Conservation (phyloP, 139 green algal genomes). For the Chlamydomonas sp. region DNA sequence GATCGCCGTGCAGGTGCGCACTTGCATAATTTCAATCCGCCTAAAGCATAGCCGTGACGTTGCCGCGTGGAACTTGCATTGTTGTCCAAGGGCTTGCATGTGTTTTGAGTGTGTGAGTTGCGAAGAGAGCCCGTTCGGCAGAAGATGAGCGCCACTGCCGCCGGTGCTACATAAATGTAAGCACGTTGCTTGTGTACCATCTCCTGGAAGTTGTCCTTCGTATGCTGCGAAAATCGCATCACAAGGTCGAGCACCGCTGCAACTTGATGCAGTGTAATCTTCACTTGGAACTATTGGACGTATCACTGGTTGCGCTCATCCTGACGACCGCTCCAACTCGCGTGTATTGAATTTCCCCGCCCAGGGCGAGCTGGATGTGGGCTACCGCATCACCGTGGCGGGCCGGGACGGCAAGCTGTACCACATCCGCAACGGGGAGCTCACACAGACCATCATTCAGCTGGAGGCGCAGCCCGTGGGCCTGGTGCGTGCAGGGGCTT, state of each 20-base stretch:
- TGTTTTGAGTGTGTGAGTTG: no score
- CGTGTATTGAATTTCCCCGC: no score
- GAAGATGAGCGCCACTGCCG: no score
- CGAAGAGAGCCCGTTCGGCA: no score
- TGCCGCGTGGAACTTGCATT: no score
- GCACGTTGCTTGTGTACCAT: no score
- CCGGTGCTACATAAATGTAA: no score
- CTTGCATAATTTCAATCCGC: neutral
- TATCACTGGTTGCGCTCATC: neutral
- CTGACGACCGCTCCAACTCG: neutral
- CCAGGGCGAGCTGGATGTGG: conserved; percentile 62
- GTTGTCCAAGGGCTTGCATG: no score
- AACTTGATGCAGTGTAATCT: neutral
- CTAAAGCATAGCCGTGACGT: neutral
- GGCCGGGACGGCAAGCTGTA: conserved; percentile 74
- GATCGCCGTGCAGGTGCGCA: conserved; percentile 47
- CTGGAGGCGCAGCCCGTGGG: conserved; percentile 65
- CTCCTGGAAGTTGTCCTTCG: no score
- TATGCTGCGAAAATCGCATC: no score
- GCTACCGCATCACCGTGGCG: conserved; percentile 71
- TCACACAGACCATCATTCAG: conserved; percentile 66
- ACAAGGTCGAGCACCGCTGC: neutral
- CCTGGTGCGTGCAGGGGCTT: conserved; percentile 35
- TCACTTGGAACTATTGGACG: neutral
- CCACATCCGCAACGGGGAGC: conserved; percentile 56